These are phyloP conservation scores for Rhynchosporium graminicola DNA, from an alignment of 2,329 filamentous ascomycete species.

Conservation along the genomic window DNA sequence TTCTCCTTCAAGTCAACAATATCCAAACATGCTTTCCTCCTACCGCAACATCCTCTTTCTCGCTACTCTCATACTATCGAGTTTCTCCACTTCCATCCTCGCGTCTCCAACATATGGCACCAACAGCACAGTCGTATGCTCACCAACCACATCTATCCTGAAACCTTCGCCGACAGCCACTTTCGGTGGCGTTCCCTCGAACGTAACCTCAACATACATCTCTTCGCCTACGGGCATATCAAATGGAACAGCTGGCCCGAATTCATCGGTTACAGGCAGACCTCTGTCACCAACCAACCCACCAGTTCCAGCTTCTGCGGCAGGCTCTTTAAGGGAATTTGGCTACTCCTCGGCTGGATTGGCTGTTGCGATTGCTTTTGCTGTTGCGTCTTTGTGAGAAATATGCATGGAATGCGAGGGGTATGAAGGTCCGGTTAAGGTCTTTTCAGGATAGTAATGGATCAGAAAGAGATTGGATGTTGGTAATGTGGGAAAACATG, in stretches of 20 bases:
- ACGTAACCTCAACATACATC: background rate
- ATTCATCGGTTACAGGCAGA: background rate
- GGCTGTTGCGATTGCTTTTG: background rate
- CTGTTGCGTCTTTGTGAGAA: background rate
- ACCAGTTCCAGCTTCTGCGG: background rate
- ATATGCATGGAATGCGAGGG: background rate
- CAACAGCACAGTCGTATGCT: background rate
- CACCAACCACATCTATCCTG: background rate
- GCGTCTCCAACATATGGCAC: background rate
- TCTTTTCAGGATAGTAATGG: background rate
- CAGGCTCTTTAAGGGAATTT: background rate
- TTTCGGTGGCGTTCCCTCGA: background rate
- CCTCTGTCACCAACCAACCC: background rate
- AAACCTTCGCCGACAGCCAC: background rate
- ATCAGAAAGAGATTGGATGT: background rate
- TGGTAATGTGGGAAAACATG: no score
- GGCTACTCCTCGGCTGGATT: background rate
- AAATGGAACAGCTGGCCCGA: background rate
- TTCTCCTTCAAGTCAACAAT: conserved; percentile 37
- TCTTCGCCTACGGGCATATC: background rate
- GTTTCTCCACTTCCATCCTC: background rate
- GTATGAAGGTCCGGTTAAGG: background rate
- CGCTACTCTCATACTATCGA: background rate
- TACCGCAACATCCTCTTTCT: conserved; percentile 1
- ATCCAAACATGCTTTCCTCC: conserved; percentile 9